These are phyloP conservation scores for Penicillium egyptiacum DNA, from an alignment of 495 filamentous ascomycete genomes.

Conservation along the genomic window DNA sequence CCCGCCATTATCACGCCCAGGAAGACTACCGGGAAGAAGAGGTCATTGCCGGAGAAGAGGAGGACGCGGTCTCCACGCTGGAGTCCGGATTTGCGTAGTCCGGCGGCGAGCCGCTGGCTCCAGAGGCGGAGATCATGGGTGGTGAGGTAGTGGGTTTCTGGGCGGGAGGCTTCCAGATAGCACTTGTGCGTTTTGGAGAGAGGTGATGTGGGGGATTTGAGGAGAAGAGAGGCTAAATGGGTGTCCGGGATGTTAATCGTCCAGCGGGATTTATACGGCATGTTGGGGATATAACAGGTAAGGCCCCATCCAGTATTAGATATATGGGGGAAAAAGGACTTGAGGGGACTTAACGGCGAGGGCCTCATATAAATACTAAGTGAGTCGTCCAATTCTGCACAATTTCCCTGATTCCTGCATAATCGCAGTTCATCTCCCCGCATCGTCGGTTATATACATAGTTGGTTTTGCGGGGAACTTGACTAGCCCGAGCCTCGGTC, in stretches of 20 bases:
- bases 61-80: conserved; percentile 70
- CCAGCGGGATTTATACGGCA: conserved; percentile 56
- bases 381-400: not conserved
- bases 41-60: conserved; percentile 67
- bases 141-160: conserved; percentile 57
- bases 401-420: not conserved
- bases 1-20: conserved; percentile 76
- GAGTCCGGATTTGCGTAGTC: conserved; percentile 64
- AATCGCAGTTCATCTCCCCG: conserved; percentile 19
- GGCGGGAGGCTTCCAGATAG: conserved; percentile 56
- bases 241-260: conserved; percentile 46
- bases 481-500: conserved; percentile 6
- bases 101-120: conserved; percentile 69
- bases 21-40: conserved; percentile 73
- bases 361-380: not conserved
- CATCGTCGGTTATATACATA: conserved; percentile 28
- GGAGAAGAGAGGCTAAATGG: conserved; percentile 51
- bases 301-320: not conserved
- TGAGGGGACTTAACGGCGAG: not conserved
- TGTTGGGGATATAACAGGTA: conserved; percentile 24
- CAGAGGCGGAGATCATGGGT: conserved; percentile 63
- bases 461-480: conserved; percentile 19
- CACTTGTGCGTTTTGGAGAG: conserved; percentile 44
- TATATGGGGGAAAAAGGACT: not conserved
- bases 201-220: conserved; percentile 46